Evolutionary conservation across 2,329 filamentous ascomycete genomes (phyloP).

Genomic region (Colletotrichum cordylinicola): DNA sequence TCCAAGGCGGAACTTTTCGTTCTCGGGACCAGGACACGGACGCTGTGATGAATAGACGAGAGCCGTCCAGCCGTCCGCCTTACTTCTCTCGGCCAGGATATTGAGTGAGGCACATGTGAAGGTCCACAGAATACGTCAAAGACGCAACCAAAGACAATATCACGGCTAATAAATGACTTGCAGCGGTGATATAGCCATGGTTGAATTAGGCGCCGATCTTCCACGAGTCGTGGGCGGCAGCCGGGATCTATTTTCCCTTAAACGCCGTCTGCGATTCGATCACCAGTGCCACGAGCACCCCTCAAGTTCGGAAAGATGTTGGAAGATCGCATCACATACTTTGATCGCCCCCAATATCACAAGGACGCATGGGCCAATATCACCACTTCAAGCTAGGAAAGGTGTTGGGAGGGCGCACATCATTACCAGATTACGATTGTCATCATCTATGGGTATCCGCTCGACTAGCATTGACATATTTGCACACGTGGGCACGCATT

Average conservation of each 20-base stretch:
- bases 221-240: neutral
- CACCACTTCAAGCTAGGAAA: neutral
- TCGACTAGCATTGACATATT: neutral
- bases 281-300: neutral
- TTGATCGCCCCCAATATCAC: neutral
- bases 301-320: neutral
- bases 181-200: neutral
- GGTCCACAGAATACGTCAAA: neutral
- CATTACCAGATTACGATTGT: neutral
- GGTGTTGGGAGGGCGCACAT: neutral
- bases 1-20: neutral
- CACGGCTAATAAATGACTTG: neutral
- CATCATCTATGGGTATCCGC: conserved; percentile 15
- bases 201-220: neutral
- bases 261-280: neutral
- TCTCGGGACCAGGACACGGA: neutral
- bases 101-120: neutral
- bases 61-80: neutral
- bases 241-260: neutral
- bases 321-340: neutral
- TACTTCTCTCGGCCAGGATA: neutral
- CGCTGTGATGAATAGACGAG: neutral
- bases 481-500: neutral
- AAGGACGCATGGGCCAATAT: neutral
- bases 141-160: neutral